Base-by-base conservation (phyloP, 495 filamentous ascomycete species). In the Aspergillus asperescens region DNA sequence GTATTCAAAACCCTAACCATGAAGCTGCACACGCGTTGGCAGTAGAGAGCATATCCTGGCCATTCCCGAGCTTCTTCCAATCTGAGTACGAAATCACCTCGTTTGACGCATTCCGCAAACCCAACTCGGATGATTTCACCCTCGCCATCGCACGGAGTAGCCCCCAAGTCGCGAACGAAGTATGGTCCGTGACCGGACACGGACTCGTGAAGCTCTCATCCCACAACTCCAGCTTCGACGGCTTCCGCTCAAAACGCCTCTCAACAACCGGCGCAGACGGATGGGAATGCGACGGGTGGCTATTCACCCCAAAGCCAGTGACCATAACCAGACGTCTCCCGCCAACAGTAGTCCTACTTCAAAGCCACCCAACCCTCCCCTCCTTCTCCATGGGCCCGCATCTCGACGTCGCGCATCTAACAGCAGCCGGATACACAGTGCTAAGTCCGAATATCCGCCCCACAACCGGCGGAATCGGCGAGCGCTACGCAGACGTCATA, bases 281-380 rank as follows among this genome's bases (percentile, higher is more conserved):
- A 5, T 47, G 44, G 44, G 47, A 49, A n/a, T 49, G 37, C 15
- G 48, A 50, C 31, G 48, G 48, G 9, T 50, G 37, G 48, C 27
- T 50, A 3, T 50, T 42, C 25, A 32, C 48, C 7, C 48, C 48
- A 0, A 41, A 32, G 23, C 24, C 37, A 7, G 48, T 15, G 8
- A 50, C 23, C 4, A 5, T 27, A 1, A 40, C 23, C 1, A 12
- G 37, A 0, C 37, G 37, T n/a, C n/a, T 50, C 12, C 48, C 41
- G 13, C 24, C 37, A 0, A 50, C 48, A 0, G 48, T 50, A 19
- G 27, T 50, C 13, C 37, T 40, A 9, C 12, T 34, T 12, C 32
- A 49, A 2, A 34, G 37, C 15, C 23, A 44, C 7, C 13, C 20
- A 7, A 27, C 10, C 0, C 37, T 41, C 16, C 35, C 35, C 7